Evolutionary conservation across 2,329 filamentous ascomycete genomes (phyloP).

Genomic region (Nigrospora osmanthi): DNA sequence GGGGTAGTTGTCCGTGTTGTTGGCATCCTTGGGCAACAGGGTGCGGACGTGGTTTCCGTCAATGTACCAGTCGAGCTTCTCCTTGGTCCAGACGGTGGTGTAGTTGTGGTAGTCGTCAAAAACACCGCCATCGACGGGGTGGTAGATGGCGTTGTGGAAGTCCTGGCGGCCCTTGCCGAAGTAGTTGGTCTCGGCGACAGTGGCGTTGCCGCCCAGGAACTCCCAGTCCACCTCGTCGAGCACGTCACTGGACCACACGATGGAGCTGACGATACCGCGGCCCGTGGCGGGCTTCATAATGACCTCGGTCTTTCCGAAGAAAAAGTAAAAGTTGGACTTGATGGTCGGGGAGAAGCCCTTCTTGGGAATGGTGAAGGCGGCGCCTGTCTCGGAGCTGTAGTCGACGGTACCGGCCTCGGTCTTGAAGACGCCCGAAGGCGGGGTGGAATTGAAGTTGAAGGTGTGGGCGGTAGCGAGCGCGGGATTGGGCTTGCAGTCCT

Average conservation of each 20-base stretch:
- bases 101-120: conserved; percentile 66
- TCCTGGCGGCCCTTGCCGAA: conserved; percentile 68
- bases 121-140: conserved; percentile 43
- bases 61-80: conserved; percentile 60
- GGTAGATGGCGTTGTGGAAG: conserved; percentile 53
- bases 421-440: conserved; percentile 56
- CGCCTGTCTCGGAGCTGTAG: conserved; percentile 55
- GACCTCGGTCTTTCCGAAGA: conserved; percentile 75
- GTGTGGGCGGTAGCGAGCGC: conserved; percentile 59
- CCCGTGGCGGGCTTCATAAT: conserved; percentile 70
- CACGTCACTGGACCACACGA: conserved; percentile 78
- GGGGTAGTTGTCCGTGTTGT: conserved; percentile 57
- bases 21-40: conserved; percentile 51
- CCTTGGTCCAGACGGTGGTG: conserved; percentile 64
- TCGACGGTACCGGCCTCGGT: conserved; percentile 57
- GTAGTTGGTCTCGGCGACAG: conserved; percentile 63
- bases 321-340: conserved; percentile 74
- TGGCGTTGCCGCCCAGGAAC: conserved; percentile 61
- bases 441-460: conserved; percentile 58
- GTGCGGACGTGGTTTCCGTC: conserved; percentile 60
- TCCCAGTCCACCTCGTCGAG: conserved; percentile 88
- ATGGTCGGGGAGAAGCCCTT: conserved; percentile 73
- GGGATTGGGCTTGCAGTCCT: conserved; percentile 61
- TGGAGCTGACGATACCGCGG: conserved; percentile 68
- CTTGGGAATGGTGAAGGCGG: conserved; percentile 63